Base-by-base conservation (phyloP, 108 stramenopile genomes). In the Pseudonitzschia multiseries region DNA sequence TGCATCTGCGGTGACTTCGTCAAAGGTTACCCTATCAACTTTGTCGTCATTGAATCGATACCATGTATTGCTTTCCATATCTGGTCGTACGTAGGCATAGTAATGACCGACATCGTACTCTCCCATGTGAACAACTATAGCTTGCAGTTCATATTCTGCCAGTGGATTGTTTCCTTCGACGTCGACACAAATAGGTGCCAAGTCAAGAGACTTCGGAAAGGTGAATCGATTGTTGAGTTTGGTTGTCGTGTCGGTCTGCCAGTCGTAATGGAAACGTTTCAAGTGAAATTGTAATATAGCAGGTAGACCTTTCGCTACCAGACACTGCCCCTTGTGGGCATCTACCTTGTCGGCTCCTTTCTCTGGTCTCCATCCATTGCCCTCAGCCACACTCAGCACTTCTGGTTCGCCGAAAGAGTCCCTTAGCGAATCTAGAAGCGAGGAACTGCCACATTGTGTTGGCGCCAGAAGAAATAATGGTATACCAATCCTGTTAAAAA, bases 341-440 rank as follows among this genome's bases (percentile, higher is more conserved):
- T 94, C 89, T 1, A 94, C 87, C 59, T 91, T 92, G 31, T 87
- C 89, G 0, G 88, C 89, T 15, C 88, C 93, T 77, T 94, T 94
- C 74, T 91, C 86, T 15, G 93, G 93, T 72, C 93, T 83, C 93
- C 93, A 94, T 50, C 93, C 93, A 77, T 94, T 94, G 36, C 93
- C 93, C 73, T 94, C 90, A 0, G 79, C 74, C 24, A 81, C 86
- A 54, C 78, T 82, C 31, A 94, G 79, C 18, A 89, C 67, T 77
- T 94, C 93, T 12, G 89, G 89, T 62, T 84, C 65, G 40, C 84
- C 78, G 65, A 94, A 91, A 65, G 77, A 74, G 60, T 86, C 76
- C 68, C 70, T 28, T 24, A 94, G 57, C 43, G 88, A 80, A 28
- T 74, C 57, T 43, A 79, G 50, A 13, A 93, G 74, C 14, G 83